These are phyloP conservation scores for Stachybotrys chlorohalonatus DNA, from an alignment of 2,329 filamentous ascomycete genomes.

Conservation along the genomic window DNA sequence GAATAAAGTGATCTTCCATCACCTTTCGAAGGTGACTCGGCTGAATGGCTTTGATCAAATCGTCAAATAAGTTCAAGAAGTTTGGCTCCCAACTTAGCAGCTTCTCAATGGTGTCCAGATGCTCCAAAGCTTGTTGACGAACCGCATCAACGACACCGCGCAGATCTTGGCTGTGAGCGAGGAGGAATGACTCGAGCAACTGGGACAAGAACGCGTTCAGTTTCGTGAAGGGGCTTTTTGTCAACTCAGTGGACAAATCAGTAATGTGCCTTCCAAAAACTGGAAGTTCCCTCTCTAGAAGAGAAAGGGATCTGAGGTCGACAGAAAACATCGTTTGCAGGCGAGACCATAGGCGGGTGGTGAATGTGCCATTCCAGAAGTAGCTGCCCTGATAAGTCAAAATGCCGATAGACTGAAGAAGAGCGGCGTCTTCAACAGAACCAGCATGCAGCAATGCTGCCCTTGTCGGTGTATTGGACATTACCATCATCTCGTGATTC, in stretches of 20 bases:
- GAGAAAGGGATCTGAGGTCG: conserved; percentile 48
- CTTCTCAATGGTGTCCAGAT: conserved; percentile 4
- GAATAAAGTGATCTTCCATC: conserved; percentile 32
- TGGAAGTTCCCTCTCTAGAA: conserved; percentile 57
- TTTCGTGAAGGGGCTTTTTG: conserved; percentile 37
- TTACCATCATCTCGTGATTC: conserved; percentile 32
- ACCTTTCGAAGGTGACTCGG: conserved; percentile 27
- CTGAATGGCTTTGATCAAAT: conserved; percentile 15
- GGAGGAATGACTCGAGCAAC: conserved; percentile 32
- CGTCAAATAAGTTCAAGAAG: conserved; percentile 8
- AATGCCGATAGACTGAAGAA: conserved; percentile 38
- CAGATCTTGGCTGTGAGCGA: conserved; percentile 26
- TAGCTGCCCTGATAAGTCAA: conserved; percentile 29
- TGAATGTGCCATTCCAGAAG: conserved; percentile 30
- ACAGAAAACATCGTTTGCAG: conserved; percentile 42
- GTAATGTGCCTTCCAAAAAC: conserved; percentile 48
- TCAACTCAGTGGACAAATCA: conserved; percentile 37
- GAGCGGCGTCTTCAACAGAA: conserved; percentile 24
- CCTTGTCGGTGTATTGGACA: conserved; percentile 33
- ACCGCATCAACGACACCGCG: conserved; percentile 16
- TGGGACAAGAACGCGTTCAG: conserved; percentile 39
- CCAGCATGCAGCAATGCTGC: conserved; percentile 22
- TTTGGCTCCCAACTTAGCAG: conserved; percentile 2
- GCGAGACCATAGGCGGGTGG: conserved; percentile 42
- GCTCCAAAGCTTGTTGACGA: conserved; percentile 14